Evolutionary conservation across 768 basidiomycete species (phyloP).

Genomic region (Phanerochaete carnosa): DNA sequence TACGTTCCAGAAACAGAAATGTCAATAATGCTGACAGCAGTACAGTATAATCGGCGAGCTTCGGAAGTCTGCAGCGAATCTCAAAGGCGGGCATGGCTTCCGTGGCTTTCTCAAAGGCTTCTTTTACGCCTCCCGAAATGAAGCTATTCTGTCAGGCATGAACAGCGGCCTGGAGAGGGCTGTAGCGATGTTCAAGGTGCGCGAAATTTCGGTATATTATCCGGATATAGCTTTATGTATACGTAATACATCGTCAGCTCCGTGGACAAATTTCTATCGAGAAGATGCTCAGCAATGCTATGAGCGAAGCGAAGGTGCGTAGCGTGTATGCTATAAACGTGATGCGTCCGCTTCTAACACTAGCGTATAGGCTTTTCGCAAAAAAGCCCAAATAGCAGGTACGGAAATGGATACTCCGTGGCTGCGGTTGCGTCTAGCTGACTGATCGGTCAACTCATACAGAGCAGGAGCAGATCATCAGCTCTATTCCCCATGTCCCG

Average conservation of each 20-base stretch:
- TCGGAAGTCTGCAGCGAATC: neutral
- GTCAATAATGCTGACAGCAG: neutral
- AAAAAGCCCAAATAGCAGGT: too few species aligned
- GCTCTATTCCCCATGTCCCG: neutral
- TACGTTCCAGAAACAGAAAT: too few species aligned
- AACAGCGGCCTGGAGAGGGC: neutral
- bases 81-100: neutral
- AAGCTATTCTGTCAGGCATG: neutral
- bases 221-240: neutral
- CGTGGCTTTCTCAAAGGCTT: neutral
- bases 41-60: neutral
- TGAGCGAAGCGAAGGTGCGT: neutral
- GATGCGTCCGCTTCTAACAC: too few species aligned
- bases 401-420: neutral
- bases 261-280: neutral
- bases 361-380: too few species aligned
- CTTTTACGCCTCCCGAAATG: neutral
- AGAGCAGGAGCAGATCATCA: neutral
- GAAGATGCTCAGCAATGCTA: neutral
- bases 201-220: neutral
- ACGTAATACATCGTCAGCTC: neutral
- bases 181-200: neutral
- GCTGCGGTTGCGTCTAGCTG: neutral
- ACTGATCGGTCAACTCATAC: neutral
- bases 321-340: too few species aligned